These are phyloP conservation scores for Fraxinus angustifolia DNA, from an alignment of 305 asterid genomes.

Conservation along the genomic window DNA sequence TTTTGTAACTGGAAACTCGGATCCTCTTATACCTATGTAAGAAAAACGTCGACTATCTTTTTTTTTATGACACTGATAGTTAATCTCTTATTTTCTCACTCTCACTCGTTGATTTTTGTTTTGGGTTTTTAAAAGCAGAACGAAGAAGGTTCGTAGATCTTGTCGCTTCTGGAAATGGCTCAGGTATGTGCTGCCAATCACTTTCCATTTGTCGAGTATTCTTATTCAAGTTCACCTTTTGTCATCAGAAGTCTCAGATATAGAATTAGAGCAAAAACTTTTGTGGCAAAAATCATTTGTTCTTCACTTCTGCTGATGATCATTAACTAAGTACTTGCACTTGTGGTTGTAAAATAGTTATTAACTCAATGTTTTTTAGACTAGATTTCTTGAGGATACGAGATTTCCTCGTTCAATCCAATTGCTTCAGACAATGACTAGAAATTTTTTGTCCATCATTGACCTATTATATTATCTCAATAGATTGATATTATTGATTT, in stretches of 20 bases:
- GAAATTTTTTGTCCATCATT: neutral
- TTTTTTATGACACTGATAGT: neutral
- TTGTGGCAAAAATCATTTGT: neutral
- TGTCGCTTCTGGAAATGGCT: conserved; percentile 80
- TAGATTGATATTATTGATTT: neutral
- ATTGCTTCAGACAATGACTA: neutral
- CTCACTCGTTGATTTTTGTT: neutral
- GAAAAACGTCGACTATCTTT: conserved; percentile 20
- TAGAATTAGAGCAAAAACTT: neutral
- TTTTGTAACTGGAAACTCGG: conserved; percentile 53
- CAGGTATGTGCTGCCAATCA: conserved; percentile 46
- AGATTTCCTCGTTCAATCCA: neutral
- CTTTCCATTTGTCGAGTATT: neutral
- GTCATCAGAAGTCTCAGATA: neutral
- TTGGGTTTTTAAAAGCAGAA: conserved; percentile 35
- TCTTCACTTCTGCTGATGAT: neutral
- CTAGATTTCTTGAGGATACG: neutral
- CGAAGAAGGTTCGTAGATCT: conserved; percentile 48
- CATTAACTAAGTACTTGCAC: neutral
- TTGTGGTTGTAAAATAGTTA: neutral
- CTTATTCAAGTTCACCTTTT: neutral
- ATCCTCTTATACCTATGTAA: conserved; percentile 83
- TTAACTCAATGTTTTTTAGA: neutral
- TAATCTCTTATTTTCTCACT: conserved; percentile 9
- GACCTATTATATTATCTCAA: neutral